Evolutionary conservation across 2,329 filamentous ascomycete species (phyloP), one percentile per base, ranked within the genome.

Genomic region (Colletotrichum abscissum): DNA sequence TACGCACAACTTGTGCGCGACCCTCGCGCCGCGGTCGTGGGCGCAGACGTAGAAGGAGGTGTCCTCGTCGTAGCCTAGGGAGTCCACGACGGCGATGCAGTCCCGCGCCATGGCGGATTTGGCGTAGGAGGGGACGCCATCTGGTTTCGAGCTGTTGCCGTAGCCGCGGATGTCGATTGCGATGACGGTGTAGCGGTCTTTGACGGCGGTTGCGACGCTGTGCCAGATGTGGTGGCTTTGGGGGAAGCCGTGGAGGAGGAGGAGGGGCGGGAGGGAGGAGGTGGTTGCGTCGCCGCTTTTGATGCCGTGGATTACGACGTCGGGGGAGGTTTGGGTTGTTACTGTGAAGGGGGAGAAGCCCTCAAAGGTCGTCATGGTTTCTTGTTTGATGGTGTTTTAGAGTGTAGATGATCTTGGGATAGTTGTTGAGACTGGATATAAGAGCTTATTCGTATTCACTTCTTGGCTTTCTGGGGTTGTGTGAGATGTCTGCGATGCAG

Each of bases 1-100:
- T 19, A 89, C 87, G 49, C 84, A 84, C 0, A 91, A 80, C 69
- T 88, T 87, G 75, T 91, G 89, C 0, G 87, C 83, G 2, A 91
- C 85, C 35, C 88, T 81, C 0, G 87, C 89, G 4, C 89, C 89
- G 52, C 89, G 86, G 77, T 91, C 89, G 76, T 91, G 89, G 0
- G 84, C 88, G 69, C 88, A 88, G 24, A 91, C 79, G 75, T 80
- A 87, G 77, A 87, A 89, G 0, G 78, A 72, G 24, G 11, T 22
- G 0, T 75, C 67, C 26, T 5, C 26, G 1, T 35, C 49, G 75
- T 82, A 80, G 8, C 83, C 83, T 0, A 88, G 79, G 1, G 76
- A 56, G 19, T 82, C 76, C 88, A 89, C 89, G 19, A 87, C 83
- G 16, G 77, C 75, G 8, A 85, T 77, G 72, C 83, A 84, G 76